phyloP scores from a whole-genome alignment of 306 rosid genomes.

The Inga oerstediana region DNA sequence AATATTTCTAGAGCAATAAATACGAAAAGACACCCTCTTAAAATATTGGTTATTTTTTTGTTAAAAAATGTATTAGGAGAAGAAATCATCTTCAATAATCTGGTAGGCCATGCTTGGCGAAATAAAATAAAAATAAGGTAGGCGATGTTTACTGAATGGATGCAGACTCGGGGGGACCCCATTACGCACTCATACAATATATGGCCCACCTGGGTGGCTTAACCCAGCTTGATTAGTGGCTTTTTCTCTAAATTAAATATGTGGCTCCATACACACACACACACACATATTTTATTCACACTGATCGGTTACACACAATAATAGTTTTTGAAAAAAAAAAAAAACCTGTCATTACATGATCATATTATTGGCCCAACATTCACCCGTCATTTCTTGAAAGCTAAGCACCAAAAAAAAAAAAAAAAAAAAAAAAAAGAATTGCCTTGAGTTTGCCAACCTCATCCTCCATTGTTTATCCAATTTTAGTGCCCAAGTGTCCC shows the following conservation, averaged over 20 bases:
- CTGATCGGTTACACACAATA: conserved; percentile 30
- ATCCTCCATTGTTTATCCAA: conserved; percentile 33
- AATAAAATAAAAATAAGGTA: neutral
- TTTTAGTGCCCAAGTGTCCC: conserved; percentile 34
- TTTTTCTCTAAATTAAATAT: conserved; percentile 32
- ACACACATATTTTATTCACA: conserved; percentile 22
- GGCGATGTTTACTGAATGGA: conserved; percentile 25
- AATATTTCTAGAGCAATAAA: neutral
- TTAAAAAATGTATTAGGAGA: neutral
- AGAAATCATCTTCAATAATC: neutral
- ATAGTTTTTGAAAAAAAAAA: neutral
- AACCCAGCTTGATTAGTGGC: conserved; percentile 57
- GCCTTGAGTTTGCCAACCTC: conserved; percentile 31
- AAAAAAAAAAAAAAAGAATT: neutral
- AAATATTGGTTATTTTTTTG: neutral
- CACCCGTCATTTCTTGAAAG: conserved; percentile 31
- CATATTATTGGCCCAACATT: conserved; percentile 41
- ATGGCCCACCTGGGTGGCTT: conserved; percentile 25
- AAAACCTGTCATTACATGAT: conserved; percentile 4
- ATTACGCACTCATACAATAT: conserved; percentile 18
- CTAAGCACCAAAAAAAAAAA: neutral
- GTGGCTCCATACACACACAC: too few species aligned
- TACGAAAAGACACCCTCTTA: neutral
- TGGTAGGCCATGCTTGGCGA: conserved; percentile 18
- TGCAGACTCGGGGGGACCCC: conserved; percentile 28